Evolutionary conservation across 306 rosid species (phyloP).

Genomic region (Dryas alaskensis): DNA sequence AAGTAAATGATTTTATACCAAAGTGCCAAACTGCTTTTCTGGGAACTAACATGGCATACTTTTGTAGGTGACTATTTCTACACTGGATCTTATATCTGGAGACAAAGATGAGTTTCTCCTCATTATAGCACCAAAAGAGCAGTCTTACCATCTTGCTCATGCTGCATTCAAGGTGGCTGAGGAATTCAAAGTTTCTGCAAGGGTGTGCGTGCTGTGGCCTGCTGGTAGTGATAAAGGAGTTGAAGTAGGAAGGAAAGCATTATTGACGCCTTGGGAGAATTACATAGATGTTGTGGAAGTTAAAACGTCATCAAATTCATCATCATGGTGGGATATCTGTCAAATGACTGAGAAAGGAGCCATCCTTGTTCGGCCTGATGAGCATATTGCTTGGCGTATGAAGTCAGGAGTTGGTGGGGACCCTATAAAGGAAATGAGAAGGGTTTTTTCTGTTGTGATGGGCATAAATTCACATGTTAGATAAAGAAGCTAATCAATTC

Average conservation of each 20-base stretch:
- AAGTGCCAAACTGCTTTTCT: neutral
- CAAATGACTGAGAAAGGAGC: constrained; percentile 66
- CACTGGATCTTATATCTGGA: constrained; percentile 67
- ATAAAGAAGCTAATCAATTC: neutral
- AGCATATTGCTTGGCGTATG: constrained; percentile 79
- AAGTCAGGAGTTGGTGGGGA: constrained; percentile 48
- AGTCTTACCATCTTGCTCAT: constrained; percentile 60
- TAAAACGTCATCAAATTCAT: constrained; percentile 36
- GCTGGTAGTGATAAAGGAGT: constrained; percentile 30
- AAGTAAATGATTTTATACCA: neutral
- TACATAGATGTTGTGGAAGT: constrained; percentile 56
- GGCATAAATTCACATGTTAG: constrained; percentile 7
- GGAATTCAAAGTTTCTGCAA: constrained; percentile 47
- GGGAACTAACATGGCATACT: constrained; percentile 6
- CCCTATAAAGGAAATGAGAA: constrained; percentile 51
- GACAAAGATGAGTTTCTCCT: constrained; percentile 70
- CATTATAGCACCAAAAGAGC: constrained; percentile 56
- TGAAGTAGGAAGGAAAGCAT: constrained; percentile 45
- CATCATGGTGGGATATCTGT: constrained; percentile 75
- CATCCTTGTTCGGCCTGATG: constrained; percentile 78
- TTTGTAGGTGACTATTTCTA: constrained; percentile 55
- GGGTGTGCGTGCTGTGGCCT: constrained; percentile 72
- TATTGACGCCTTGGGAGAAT: constrained; percentile 59
- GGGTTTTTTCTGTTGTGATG: constrained; percentile 57
- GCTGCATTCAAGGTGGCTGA: constrained; percentile 62